Conservation (phyloP, 371 early-diverging fungal genomes). For the Chytridiales sp. region DNA sequence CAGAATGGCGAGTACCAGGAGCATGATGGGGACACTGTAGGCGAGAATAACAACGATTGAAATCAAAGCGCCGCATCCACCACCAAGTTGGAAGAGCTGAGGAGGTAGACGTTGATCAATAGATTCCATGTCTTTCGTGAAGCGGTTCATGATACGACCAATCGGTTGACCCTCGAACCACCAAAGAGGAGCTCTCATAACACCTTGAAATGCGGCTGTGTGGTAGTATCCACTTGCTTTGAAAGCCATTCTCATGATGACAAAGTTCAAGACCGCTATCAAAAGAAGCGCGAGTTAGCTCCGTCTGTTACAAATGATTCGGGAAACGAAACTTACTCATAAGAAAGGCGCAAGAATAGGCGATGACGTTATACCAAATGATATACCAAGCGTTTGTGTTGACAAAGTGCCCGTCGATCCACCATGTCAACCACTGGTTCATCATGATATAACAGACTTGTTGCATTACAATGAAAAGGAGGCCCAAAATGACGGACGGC, state of each 20-base stretch:
- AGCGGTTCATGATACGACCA: constrained; percentile 82
- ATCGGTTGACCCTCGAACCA: constrained; percentile 84
- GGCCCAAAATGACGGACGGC: constrained; percentile 20
- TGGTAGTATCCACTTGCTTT: constrained; percentile 49
- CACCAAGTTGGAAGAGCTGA: constrained; percentile 10
- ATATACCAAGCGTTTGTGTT: background rate
- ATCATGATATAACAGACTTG: background rate
- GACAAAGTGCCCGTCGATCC: constrained; percentile 4
- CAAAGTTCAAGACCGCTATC: background rate
- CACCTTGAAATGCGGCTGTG: constrained; percentile 53
- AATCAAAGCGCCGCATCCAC: constrained; percentile 8
- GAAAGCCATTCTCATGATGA: background rate
- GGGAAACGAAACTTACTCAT: constrained; percentile 9
- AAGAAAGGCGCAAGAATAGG: constrained; percentile 1
- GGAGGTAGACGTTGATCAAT: constrained; percentile 13
- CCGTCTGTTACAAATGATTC: no score
- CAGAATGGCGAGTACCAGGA: background rate
- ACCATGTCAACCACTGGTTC: constrained; percentile 22
- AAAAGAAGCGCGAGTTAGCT: no score
- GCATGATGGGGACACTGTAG: constrained; percentile 1
- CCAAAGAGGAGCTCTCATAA: constrained; percentile 54
- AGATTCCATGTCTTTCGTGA: constrained; percentile 45
- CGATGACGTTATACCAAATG: constrained; percentile 18
- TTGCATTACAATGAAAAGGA: background rate
- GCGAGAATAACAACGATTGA: constrained; percentile 14